Percentiles rank a stretch among this genome's conserved stretches.
Conservation (phyloP, 2,329 filamentous ascomycete genomes). For the Microdochium bolleyi region DNA sequence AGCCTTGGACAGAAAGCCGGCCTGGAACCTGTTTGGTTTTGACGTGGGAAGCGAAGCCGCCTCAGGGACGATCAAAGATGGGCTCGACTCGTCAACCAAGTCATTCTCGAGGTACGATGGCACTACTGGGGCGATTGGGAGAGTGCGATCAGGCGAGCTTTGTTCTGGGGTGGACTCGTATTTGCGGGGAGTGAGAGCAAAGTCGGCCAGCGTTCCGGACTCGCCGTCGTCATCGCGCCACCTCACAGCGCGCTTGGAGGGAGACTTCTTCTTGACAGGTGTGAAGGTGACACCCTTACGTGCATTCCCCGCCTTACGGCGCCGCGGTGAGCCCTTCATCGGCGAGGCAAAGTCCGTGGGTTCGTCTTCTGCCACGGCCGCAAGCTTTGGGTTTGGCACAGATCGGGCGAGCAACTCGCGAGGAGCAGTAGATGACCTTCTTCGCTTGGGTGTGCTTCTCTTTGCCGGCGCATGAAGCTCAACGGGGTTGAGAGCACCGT, state of each 20-base stretch:
- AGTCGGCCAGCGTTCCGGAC: slow-evolving; percentile 79
- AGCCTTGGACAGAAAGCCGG: slow-evolving; percentile 69
- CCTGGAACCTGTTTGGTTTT: slow-evolving; percentile 74
- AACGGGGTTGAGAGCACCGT: slow-evolving; percentile 54
- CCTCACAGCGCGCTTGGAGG: slow-evolving; percentile 68
- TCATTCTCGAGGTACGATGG: slow-evolving; percentile 46
- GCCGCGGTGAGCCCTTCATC: slow-evolving; percentile 70
- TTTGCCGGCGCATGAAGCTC: slow-evolving; percentile 65
- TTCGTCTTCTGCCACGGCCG: slow-evolving; percentile 18
- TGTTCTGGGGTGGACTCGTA: slow-evolving; percentile 48
- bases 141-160: slow-evolving; percentile 40
- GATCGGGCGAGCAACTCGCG: slow-evolving; percentile 28
- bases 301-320: slow-evolving; percentile 57
- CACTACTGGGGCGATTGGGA: slow-evolving; percentile 34
- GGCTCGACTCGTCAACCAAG: slow-evolving; percentile 48
- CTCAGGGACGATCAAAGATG: slow-evolving; percentile 49
- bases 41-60: slow-evolving; percentile 23
- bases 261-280: slow-evolving; percentile 68
- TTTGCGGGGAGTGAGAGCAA: slow-evolving; percentile 81
- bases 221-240: slow-evolving; percentile 88
- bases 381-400: slow-evolving; percentile 33
- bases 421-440: slow-evolving; percentile 37
- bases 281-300: slow-evolving; percentile 74
- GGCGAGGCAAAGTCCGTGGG: slow-evolving; percentile 49
- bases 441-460: slow-evolving; percentile 70